Evolutionary conservation across 495 filamentous ascomycete species (phyloP), one percentile per base, ranked within the genome.

Genomic region (Ascodesmis nigricans): DNA sequence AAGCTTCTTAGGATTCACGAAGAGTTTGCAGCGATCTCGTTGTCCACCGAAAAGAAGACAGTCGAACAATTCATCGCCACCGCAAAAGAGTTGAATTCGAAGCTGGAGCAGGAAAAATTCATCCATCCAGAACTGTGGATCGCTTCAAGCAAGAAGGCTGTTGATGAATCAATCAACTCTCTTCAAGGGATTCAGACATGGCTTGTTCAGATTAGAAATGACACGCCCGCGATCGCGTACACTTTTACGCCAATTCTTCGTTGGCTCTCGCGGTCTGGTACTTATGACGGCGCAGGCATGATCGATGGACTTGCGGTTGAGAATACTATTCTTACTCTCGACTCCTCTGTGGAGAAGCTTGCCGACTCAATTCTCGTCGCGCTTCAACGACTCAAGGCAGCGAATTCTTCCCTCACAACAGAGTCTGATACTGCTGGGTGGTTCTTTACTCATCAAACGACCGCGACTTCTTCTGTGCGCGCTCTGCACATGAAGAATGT

Each of bases 291-390:
- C 23, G 23, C 6, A 11, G 23, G 6, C 23, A 25, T 11, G 23
- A 6, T 6, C 23, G 23, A 25, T 11, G 23, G 23, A 6, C 30
- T 61, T 8, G 38, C 53, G 17, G 31, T 13, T 13, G 31, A 13
- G 14, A 28, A 15, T 11, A 1, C 14, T 22, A n/a, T 35, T 1
- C 21, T 31, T 26, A 45, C 52, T 1, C 62, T 76, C n/a, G 68
- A 73, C 26, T 40, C 60, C 14, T 62, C 56, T 2, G 50, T 79
- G n/a, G 60, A 71, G 6, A 64, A 52, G 2, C 53, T 67, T 13
- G 64, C 64, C 20, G 71, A 78, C 53, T 65, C 66, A 31, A 65
- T 81, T 26, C 65, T 84, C 3, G 69, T 81, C 26, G 70, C 73
- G 16, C 59, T 83, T 8, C 78, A 91, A 40, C 65, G 70, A 41